Evolutionary conservation across 2,329 filamentous ascomycete genomes (phyloP), one percentile per base, ranked within the genome.

Genomic region (Geosmithia morbida): DNA sequence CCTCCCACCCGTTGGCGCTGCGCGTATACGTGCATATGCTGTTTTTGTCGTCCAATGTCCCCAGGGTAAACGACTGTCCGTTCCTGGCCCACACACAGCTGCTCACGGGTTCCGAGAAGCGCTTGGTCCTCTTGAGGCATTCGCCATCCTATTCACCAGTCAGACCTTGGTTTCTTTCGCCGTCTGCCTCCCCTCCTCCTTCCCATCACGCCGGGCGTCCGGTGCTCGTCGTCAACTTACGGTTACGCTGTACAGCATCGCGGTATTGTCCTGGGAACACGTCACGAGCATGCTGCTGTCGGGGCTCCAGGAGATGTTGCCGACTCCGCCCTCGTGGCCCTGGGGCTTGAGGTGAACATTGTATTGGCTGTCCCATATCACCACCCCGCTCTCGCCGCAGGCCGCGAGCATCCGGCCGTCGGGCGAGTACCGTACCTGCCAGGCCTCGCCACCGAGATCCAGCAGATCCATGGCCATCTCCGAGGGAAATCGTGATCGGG

Each of bases 391-490:
- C 55, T 77, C 77, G 45, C 90, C 87, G 50, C 87, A 85, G 37
- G 86, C 90, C 2, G 89, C 92, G 48, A 98, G 66, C 55, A 77
- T 84, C 19, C 74, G 77, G 16, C 92, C 92, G 56, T 95, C 82
- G 51, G 94, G 82, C 5, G 90, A 97, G 62, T 95, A 98, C 46
- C 83, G 77, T 11, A 96, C 72, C 57, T 87, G 85, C 89, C 90
- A 98, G 13, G 96, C 84, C 64, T 98, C 90, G 49, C 87, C 85
- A 0, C 68, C 68, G 57, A 94, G 82, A 48, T 86, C 74, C 26
- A 73, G 72, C 3, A 97, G 71, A 55, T 94, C 83, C 16, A 82
- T 62, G 7, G 83, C 72, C 1, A 81, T 72, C 46, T 83, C 77
- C 1, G 82, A 74, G 0, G 92, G 92, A 53, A 97, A 97, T 46